phyloP scores from a whole-genome alignment of 441 rosid genomes.

The Biscutella laevigata region DNA sequence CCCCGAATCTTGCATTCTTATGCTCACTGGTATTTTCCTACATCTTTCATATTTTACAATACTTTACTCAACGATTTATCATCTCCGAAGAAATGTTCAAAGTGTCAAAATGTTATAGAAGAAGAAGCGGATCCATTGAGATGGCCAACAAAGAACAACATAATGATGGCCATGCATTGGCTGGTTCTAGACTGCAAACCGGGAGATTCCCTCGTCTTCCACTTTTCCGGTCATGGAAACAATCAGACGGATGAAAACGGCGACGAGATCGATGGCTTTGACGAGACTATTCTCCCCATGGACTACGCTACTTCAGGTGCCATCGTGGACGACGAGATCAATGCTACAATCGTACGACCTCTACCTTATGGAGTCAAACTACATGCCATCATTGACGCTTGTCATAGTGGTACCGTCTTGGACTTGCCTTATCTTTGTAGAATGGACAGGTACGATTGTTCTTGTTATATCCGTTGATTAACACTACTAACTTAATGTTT shows the following conservation, averaged over 20 bases:
- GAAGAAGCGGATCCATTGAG: slow-evolving; percentile 43
- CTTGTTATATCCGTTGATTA: no score
- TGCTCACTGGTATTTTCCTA: slow-evolving; percentile 41
- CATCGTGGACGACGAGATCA: slow-evolving; percentile 62
- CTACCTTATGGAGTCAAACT: slow-evolving; percentile 55
- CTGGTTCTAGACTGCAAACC: slow-evolving; percentile 43
- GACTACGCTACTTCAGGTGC: slow-evolving; percentile 47
- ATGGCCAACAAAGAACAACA: slow-evolving; percentile 46
- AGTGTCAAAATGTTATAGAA: slow-evolving; percentile 29
- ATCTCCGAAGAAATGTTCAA: background rate
- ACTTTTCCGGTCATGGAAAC: slow-evolving; percentile 60
- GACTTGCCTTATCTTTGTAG: slow-evolving; percentile 59
- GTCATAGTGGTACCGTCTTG: slow-evolving; percentile 59
- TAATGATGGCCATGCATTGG: slow-evolving; percentile 51
- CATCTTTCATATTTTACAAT: background rate
- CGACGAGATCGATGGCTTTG: slow-evolving; percentile 55
- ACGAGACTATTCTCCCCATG: slow-evolving; percentile 57
- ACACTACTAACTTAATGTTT: background rate
- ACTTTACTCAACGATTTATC: no score
- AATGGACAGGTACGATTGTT: slow-evolving; percentile 65
- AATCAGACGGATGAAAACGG: slow-evolving; percentile 42
- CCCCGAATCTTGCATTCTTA: slow-evolving; percentile 50
- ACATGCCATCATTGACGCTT: slow-evolving; percentile 58
- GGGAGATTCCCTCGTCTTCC: slow-evolving; percentile 63
- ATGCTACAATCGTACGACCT: slow-evolving; percentile 44